Conservation (phyloP, 306 rosid species). For the Castanea mollissima region DNA sequence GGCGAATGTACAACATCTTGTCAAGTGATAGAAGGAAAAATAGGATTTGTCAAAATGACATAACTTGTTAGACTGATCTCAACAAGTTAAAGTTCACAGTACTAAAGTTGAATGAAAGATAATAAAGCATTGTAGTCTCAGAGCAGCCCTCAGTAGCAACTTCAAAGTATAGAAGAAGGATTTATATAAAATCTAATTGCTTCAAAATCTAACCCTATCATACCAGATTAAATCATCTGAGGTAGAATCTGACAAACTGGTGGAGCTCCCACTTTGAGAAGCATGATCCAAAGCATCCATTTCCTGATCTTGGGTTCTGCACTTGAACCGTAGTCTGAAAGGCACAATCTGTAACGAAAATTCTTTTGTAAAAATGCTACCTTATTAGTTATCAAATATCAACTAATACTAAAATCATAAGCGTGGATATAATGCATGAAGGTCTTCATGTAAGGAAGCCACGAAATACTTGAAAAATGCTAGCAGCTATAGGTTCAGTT, state of each 20-base stretch:
- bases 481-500: neutral
- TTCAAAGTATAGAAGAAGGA: neutral
- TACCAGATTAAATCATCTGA: constrained; percentile 82
- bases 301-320: constrained; percentile 47
- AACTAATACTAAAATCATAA: neutral
- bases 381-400: neutral
- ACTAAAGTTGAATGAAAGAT: neutral
- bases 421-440: neutral
- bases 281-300: constrained; percentile 23
- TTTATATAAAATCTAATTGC: neutral
- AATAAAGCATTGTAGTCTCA: neutral
- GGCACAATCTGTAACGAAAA: constrained; percentile 60
- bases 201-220: neutral
- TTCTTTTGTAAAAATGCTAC: neutral
- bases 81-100: neutral
- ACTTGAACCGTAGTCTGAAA: constrained; percentile 49
- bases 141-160: neutral
- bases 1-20: neutral
- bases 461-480: neutral
- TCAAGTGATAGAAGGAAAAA: neutral
- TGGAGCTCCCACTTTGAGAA: constrained; percentile 18
- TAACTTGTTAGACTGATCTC: neutral
- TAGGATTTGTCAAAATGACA: neutral
- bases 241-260: constrained; percentile 29
- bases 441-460: neutral